Conservation (phyloP, 2,329 filamentous ascomycete species). For the Furcasterigmium sp. region DNA sequence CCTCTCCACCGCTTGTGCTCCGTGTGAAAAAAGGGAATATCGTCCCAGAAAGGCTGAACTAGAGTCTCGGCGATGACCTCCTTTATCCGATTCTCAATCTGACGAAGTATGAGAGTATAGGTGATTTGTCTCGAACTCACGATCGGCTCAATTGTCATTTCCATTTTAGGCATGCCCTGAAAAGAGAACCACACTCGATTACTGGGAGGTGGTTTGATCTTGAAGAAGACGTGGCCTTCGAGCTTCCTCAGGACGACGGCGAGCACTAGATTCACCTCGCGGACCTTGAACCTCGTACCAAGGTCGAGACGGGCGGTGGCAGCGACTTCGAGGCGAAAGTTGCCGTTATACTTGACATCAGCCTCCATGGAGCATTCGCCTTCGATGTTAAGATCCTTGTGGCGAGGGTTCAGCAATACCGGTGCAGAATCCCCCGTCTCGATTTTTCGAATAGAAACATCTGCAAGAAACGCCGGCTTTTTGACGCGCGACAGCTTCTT, state of each 20-base stretch:
- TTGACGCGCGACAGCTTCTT: conserved; percentile 96
- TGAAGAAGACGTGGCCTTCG: conserved; percentile 78
- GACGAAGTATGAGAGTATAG: conserved; percentile 82
- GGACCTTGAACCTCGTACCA: conserved; percentile 79
- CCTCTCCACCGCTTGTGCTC: conserved; percentile 73
- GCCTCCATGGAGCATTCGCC: conserved; percentile 84
- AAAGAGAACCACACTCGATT: conserved; percentile 97
- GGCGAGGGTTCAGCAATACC: conserved; percentile 79
- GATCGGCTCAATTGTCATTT: conserved; percentile 90
- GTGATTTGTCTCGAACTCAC: conserved; percentile 95
- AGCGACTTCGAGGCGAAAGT: conserved; percentile 82
- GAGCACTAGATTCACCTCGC: conserved; percentile 84
- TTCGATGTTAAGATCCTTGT: conserved; percentile 86
- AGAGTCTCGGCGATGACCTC: conserved; percentile 90
- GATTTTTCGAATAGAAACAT: conserved; percentile 76
- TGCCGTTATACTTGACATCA: conserved; percentile 84
- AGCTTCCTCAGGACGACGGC: conserved; percentile 80
- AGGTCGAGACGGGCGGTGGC: conserved; percentile 92
- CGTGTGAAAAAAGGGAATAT: conserved; percentile 85
- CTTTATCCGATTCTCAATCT: conserved; percentile 92
- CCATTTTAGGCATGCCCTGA: conserved; percentile 87
- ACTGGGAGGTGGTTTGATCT: conserved; percentile 90
- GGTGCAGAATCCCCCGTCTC: conserved; percentile 84
- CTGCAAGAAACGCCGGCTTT: conserved; percentile 83
- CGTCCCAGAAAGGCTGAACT: conserved; percentile 93